Evolutionary conservation across 2,329 filamentous ascomycete genomes (phyloP).

Genomic region (Colletotrichum plurivorum): DNA sequence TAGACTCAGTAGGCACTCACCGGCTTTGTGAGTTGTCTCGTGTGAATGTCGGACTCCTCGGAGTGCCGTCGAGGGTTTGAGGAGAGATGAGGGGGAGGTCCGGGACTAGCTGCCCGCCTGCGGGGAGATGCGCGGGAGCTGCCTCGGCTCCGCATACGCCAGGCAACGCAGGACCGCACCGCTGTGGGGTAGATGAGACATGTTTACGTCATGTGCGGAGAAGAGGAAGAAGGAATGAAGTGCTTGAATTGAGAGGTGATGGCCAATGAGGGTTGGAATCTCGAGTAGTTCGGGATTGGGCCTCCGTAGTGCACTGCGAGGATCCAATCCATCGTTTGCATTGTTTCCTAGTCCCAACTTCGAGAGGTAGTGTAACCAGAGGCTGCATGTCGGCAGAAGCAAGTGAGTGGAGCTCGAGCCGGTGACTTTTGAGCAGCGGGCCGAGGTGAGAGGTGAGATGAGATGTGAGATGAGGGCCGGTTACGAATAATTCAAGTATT

Average conservation of each 20-base stretch:
- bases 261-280: neutral
- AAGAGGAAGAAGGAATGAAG: neutral
- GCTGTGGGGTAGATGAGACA: neutral
- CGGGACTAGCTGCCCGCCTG: neutral
- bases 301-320: too few relatives aligned
- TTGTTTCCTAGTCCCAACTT: too few relatives aligned
- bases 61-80: neutral
- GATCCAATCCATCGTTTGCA: too few relatives aligned
- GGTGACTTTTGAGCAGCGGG: too few relatives aligned
- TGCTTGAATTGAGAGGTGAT: neutral
- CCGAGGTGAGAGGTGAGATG: too few relatives aligned
- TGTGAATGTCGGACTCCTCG: neutral
- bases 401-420: too few relatives aligned
- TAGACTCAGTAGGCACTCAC: neutral
- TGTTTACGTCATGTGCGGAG: constrained; percentile 32
- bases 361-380: too few relatives aligned
- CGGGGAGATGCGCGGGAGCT: constrained; percentile 3
- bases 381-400: too few relatives aligned
- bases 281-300: neutral
- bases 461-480: too few relatives aligned
- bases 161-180: constrained; percentile 8
- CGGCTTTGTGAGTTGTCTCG: neutral
- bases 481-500: too few relatives aligned
- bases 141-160: constrained; percentile 18
- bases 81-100: constrained; percentile 8